A percentile compares a stretch with the other conserved stretches of the same genome.
These are phyloP conservation scores for Capsella bursapastoris DNA, from an alignment of 345 rosid species.

Conservation along the genomic window DNA sequence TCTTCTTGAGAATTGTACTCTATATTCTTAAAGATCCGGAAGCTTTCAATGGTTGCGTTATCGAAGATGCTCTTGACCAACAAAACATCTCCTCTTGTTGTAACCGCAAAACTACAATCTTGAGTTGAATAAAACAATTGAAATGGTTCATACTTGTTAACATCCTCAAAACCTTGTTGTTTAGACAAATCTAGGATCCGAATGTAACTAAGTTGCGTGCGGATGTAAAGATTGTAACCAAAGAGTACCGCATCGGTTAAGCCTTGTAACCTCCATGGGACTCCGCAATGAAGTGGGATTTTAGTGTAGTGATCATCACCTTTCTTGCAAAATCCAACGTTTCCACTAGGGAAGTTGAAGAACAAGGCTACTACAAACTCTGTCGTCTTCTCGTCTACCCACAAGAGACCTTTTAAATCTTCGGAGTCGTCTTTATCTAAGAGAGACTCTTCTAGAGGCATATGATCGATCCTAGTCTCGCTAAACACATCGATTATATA, in stretches of 20 bases:
- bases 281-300: not conserved
- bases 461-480: not conserved
- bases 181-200: constrained; percentile 1
- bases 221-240: not conserved
- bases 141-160: not conserved
- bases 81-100: not conserved
- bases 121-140: not conserved
- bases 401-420: not conserved
- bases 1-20: not conserved
- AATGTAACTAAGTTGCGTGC: not conserved
- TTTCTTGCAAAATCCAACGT: not conserved
- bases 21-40: not conserved
- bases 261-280: not conserved
- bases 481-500: not conserved
- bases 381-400: not conserved
- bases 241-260: not conserved
- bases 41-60: not conserved
- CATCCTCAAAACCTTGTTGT: not conserved
- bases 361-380: not conserved
- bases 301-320: not conserved
- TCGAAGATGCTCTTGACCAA: not conserved
- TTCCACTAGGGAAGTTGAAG: not conserved
- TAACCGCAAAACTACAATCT: not conserved
- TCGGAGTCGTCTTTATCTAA: not conserved
- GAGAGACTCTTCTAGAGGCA: not conserved